Conservation (phyloP, 495 filamentous ascomycete species). For the Aspergillus saccharolyticus region DNA sequence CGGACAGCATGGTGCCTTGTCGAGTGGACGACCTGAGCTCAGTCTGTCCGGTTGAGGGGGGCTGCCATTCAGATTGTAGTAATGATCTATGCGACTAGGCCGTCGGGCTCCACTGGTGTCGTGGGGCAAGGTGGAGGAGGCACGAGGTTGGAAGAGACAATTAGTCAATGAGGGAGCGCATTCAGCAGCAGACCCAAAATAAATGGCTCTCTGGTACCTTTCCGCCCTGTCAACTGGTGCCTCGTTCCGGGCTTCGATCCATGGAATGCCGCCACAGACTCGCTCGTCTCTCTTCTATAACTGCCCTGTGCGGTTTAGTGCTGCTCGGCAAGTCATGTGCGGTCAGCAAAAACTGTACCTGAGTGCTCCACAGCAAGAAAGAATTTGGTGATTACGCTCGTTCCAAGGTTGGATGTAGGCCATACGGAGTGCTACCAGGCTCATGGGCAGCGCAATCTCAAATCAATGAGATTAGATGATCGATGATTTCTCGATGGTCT, state of each 20-base stretch:
- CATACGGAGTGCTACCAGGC: too few species aligned
- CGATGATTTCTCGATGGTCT: not conserved
- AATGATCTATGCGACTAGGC: constrained; percentile 10
- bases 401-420: not conserved
- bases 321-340: not conserved
- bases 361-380: not conserved
- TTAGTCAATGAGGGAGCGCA: constrained; percentile 5
- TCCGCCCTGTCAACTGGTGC: constrained; percentile 2
- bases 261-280: not conserved
- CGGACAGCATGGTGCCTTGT: not conserved
- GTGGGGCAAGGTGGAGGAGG: not conserved
- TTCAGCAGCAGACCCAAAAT: constrained; percentile 1
- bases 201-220: not conserved
- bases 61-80: constrained; percentile 4
- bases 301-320: constrained; percentile 10
- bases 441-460: not conserved
- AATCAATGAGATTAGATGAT: not conserved
- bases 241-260: constrained; percentile 1
- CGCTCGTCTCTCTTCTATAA: constrained; percentile 4
- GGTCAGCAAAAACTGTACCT: constrained; percentile 2
- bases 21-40: not conserved
- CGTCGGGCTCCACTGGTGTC: constrained; percentile 3
- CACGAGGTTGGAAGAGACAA: not conserved
- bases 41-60: constrained; percentile 6
- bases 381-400: not conserved